These are phyloP conservation scores for Leucocoprinus birnbaumii DNA, from an alignment of 768 basidiomycete genomes.

Conservation along the genomic window DNA sequence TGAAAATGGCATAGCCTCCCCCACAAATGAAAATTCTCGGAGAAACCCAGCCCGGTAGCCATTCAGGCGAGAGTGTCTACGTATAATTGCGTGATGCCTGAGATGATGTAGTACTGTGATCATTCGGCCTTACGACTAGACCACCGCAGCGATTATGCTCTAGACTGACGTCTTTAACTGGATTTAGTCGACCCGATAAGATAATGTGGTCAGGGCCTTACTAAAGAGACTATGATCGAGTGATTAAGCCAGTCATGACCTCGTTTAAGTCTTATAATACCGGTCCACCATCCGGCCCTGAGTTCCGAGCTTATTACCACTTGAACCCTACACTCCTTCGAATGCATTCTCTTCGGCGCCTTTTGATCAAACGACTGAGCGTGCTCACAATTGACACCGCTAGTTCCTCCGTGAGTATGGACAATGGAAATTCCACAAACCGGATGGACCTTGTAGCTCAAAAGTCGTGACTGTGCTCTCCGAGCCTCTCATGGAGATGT, in stretches of 20 bases:
- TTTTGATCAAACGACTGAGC: no score
- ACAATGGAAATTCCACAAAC: no score
- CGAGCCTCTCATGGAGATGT: no score
- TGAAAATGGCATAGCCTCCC: constrained; percentile 12
- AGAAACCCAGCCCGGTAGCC: not conserved
- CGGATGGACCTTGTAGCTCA: no score
- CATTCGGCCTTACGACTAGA: not conserved
- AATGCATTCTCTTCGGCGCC: no score
- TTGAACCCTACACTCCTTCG: no score
- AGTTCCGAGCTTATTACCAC: not conserved
- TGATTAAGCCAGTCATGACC: not conserved
- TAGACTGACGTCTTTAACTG: constrained; percentile 2
- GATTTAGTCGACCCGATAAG: not conserved
- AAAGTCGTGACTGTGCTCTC: no score
- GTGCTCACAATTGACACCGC: not conserved
- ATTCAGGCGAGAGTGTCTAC: not conserved
- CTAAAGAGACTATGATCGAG: not conserved
- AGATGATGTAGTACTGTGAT: constrained; percentile 2
- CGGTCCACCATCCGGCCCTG: not conserved
- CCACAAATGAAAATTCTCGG: constrained; percentile 5
- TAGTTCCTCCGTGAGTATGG: no score
- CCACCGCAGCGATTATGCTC: not conserved
- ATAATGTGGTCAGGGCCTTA: not conserved
- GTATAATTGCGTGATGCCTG: not conserved
- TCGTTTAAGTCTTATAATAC: not conserved